A percentile compares a stretch with the other conserved stretches of the same genome.
Conservation (phyloP, 768 basidiomycete species). For the Phaeolepiota aurea region DNA sequence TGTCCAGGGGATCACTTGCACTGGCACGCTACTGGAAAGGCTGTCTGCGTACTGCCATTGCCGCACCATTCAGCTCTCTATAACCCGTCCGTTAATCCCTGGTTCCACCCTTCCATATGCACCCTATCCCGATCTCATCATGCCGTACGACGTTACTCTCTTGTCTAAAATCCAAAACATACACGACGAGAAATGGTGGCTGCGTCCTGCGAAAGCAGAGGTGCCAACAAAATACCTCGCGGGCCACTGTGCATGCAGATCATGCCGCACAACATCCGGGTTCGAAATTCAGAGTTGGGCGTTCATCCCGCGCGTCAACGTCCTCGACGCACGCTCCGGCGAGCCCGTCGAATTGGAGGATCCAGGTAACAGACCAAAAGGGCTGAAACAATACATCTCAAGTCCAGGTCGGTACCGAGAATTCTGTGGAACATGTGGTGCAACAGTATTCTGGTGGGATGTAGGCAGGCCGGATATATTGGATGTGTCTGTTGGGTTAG, state of each 20-base stretch:
- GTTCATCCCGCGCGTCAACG: constrained; percentile 18
- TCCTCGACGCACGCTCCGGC: constrained; percentile 9
- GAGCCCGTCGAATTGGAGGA: constrained; percentile 10
- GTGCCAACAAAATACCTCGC: constrained; percentile 18
- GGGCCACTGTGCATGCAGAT: constrained; percentile 19
- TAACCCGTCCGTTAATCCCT: constrained; percentile 16
- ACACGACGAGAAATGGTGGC: constrained; percentile 22
- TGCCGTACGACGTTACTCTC: constrained; percentile 12
- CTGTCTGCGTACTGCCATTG: constrained; percentile 20
- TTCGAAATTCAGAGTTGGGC: constrained; percentile 20
- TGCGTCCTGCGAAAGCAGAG: constrained; percentile 8
- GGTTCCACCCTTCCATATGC: constrained; percentile 12
- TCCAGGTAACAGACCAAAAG: constrained; percentile 9
- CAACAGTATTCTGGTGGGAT: constrained; percentile 20
- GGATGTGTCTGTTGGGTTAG: constrained; percentile 14
- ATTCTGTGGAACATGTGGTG: constrained; percentile 21
- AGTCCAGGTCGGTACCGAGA: constrained; percentile 16
- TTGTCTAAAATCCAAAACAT: constrained; percentile 14
- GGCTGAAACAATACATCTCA: constrained; percentile 15
- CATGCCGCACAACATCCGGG: constrained; percentile 18
- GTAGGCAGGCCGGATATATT: constrained; percentile 13
- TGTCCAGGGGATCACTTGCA: constrained; percentile 6
- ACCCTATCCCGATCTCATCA: constrained; percentile 19
- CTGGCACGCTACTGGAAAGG: not conserved
- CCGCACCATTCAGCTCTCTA: constrained; percentile 12